A percentile compares a stretch with the other conserved stretches of the same genome.
phyloP scores from a whole-genome alignment of 768 basidiomycete genomes.

The Bullera alba region DNA sequence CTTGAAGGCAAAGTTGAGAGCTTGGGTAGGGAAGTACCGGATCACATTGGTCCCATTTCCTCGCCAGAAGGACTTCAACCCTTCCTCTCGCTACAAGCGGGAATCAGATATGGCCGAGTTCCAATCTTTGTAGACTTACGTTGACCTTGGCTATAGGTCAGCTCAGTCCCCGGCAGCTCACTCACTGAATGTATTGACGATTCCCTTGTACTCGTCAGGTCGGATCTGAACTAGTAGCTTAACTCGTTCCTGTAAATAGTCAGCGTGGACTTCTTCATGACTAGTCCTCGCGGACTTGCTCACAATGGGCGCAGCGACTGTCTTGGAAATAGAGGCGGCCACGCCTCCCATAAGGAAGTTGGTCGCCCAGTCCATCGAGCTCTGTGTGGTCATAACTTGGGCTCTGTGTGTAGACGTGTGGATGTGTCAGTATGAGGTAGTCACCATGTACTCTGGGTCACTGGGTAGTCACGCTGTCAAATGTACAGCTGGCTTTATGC shows the following conservation, averaged over 20 bases:
- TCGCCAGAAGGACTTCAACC: slow-evolving; percentile 49
- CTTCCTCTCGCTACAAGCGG: slow-evolving; percentile 47
- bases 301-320: slow-evolving; percentile 48
- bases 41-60: slow-evolving; percentile 51
- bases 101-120: slow-evolving; percentile 1
- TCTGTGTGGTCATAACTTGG: too few species aligned
- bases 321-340: slow-evolving; percentile 47
- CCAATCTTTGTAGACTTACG: slow-evolving; percentile 46
- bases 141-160: slow-evolving; percentile 45
- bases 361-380: slow-evolving; percentile 7
- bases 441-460: too few species aligned
- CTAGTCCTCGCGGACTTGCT: background rate
- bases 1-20: slow-evolving; percentile 52
- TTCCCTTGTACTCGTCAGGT: slow-evolving; percentile 23
- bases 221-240: slow-evolving; percentile 49
- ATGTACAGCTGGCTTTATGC: too few species aligned
- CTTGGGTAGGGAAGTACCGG: slow-evolving; percentile 52
- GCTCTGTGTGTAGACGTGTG: too few species aligned
- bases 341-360: slow-evolving; percentile 15
- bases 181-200: slow-evolving; percentile 7
- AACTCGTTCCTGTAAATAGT: slow-evolving; percentile 37
- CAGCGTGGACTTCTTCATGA: background rate
- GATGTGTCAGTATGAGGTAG: too few species aligned
- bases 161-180: background rate
- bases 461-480: too few species aligned